Evolutionary conservation across 345 rosid genomes (phyloP).

Genomic region (Lepidium didymum): DNA sequence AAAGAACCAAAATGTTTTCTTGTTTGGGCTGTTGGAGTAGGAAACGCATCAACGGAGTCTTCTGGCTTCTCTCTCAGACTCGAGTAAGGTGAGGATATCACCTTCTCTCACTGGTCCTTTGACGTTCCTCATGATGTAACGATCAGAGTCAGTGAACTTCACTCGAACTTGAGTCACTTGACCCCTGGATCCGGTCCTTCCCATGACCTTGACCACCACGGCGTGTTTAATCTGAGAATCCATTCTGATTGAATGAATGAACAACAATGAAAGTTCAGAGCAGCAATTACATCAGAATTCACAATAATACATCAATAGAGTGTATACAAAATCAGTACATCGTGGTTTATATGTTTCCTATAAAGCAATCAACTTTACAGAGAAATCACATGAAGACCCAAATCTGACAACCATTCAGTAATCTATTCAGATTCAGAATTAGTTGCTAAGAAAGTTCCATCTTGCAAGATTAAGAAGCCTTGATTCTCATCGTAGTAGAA

Average conservation of each 20-base stretch:
- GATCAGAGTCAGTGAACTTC: slow-evolving; percentile 44
- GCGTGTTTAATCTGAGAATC: slow-evolving; percentile 75
- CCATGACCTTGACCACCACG: slow-evolving; percentile 81
- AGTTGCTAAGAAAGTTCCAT: not conserved
- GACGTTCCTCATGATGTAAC: slow-evolving; percentile 18
- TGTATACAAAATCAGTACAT: not conserved
- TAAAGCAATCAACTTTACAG: not conserved
- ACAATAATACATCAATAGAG: not conserved
- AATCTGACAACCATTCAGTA: not conserved
- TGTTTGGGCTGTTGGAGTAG: not conserved
- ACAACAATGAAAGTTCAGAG: not conserved
- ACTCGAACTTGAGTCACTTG: slow-evolving; percentile 90
- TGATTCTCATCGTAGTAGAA: not conserved
- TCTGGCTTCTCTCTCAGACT: slow-evolving; percentile 38
- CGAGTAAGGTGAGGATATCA: slow-evolving; percentile 31
- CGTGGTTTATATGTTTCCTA: not conserved
- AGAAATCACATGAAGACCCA: not conserved
- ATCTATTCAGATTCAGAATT: not conserved
- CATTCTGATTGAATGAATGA: slow-evolving; percentile 35
- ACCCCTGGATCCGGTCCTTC: slow-evolving; percentile 83
- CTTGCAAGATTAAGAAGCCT: not conserved
- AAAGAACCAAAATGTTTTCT: not conserved
- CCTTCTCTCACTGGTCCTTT: slow-evolving; percentile 33
- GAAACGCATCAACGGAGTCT: slow-evolving; percentile 22
- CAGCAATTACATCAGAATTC: not conserved